These are phyloP conservation scores for Carex kokanica DNA, from an alignment of 176 grass and related monocot species.

Conservation along the genomic window DNA sequence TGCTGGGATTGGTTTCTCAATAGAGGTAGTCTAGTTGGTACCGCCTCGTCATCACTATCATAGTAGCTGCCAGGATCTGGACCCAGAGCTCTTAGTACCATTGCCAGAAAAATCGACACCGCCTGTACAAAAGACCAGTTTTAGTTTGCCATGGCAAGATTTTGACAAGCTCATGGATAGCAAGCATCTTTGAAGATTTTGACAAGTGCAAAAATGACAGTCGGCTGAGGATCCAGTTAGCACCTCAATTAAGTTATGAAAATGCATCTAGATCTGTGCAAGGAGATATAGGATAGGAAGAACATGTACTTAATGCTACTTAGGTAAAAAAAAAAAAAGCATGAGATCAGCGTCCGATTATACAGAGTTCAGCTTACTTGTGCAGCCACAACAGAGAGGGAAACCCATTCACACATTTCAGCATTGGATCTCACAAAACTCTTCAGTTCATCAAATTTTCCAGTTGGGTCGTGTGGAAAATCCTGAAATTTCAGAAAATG, in stretches of 20 bases:
- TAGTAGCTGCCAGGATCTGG: constrained; percentile 62
- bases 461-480: constrained; percentile 72
- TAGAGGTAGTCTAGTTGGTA: constrained; percentile 73
- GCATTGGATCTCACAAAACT: constrained; percentile 66
- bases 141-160: not conserved
- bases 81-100: constrained; percentile 67
- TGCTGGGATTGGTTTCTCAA: constrained; percentile 57
- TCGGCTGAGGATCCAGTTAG: not conserved
- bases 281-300: not conserved
- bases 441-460: constrained; percentile 85
- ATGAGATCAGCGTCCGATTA: not conserved
- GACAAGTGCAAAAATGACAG: not conserved
- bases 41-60: constrained; percentile 70
- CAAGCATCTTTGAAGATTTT: not conserved
- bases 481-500: constrained; percentile 44
- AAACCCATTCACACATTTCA: constrained; percentile 91
- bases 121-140: constrained; percentile 33
- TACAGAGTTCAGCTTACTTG: constrained; percentile 43
- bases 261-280: not conserved
- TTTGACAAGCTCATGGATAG: not conserved
- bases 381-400: constrained; percentile 54
- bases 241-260: not conserved
- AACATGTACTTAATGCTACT: not conserved
- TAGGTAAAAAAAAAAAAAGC: not conserved
- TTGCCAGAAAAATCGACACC: constrained; percentile 56